A percentile compares a stretch with the other conserved stretches of the same genome.
phyloP scores from a whole-genome alignment of 225 moss, liverwort and hornwort genomes.

The Polytrichum formosum region DNA sequence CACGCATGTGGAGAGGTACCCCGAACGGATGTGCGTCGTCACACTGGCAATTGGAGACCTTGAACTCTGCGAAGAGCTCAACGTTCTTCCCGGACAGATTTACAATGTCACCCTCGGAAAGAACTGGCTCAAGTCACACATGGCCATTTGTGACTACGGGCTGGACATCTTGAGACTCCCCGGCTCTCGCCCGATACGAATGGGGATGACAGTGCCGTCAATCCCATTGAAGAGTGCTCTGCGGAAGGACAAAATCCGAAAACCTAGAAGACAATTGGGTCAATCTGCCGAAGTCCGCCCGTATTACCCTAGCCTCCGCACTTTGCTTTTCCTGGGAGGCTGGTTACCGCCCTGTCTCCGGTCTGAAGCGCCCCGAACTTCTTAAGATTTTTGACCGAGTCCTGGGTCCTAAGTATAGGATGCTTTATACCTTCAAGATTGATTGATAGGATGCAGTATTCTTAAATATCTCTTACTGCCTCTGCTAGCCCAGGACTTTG shows the following conservation, averaged over 20 bases:
- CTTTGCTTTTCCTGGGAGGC: conserved; percentile 20
- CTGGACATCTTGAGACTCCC: conserved; percentile 52
- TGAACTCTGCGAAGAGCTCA: conserved; percentile 32
- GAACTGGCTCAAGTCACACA: conserved; percentile 58
- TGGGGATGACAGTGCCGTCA: conserved; percentile 23
- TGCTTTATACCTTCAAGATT: no score
- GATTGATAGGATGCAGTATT: no score
- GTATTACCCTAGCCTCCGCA: conserved; percentile 30
- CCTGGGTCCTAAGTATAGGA: no score
- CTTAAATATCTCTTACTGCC: no score
- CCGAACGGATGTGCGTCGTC: conserved; percentile 33
- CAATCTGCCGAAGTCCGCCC: not conserved
- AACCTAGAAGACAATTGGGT: conserved; percentile 14
- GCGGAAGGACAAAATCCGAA: conserved; percentile 18
- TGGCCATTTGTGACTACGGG: conserved; percentile 58
- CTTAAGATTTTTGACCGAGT: no score
- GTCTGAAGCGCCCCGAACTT: not conserved
- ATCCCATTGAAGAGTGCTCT: conserved; percentile 15
- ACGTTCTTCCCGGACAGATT: conserved; percentile 52
- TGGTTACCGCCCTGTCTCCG: conserved; percentile 22
- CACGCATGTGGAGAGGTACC: conserved; percentile 51
- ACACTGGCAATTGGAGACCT: conserved; percentile 53
- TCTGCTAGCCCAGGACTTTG: no score
- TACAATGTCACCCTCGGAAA: conserved; percentile 51
- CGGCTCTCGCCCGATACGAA: conserved; percentile 37